phyloP scores from a whole-genome alignment of 2,329 filamentous ascomycete genomes.

The Daldinia sp. region DNA sequence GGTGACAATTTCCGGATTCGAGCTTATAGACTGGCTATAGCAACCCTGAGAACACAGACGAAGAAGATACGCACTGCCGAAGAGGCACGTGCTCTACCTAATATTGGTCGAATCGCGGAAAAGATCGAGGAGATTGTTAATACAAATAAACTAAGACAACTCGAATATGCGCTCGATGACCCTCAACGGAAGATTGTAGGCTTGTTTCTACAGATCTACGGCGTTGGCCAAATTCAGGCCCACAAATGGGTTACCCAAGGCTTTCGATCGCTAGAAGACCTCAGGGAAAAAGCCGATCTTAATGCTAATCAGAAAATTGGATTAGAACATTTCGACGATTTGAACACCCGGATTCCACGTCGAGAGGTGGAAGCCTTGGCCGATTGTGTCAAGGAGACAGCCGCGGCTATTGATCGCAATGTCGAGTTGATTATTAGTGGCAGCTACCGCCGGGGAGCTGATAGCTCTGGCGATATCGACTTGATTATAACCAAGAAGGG shows the following conservation, averaged over 20 bases:
- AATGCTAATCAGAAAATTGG: slow-evolving; percentile 77
- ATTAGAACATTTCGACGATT: slow-evolving; percentile 80
- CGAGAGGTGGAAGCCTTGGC: slow-evolving; percentile 77
- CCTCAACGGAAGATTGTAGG: slow-evolving; percentile 71
- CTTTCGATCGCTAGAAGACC: slow-evolving; percentile 75
- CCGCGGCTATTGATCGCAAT: slow-evolving; percentile 65
- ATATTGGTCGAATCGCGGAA: slow-evolving; percentile 76
- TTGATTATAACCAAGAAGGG: slow-evolving; percentile 77
- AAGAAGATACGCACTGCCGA: slow-evolving; percentile 71
- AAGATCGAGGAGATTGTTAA: slow-evolving; percentile 91
- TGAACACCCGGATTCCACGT: slow-evolving; percentile 80
- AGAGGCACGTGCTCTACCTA: slow-evolving; percentile 72
- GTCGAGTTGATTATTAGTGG: slow-evolving; percentile 81
- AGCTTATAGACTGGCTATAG: slow-evolving; percentile 80
- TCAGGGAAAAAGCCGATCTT: slow-evolving; percentile 68
- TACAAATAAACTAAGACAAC: slow-evolving; percentile 73
- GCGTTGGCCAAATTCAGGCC: slow-evolving; percentile 75
- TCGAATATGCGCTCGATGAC: slow-evolving; percentile 75
- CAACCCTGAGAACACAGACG: slow-evolving; percentile 72
- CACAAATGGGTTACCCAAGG: slow-evolving; percentile 80
- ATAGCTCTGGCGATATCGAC: slow-evolving; percentile 82
- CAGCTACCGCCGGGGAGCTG: slow-evolving; percentile 82
- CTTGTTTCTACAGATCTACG: slow-evolving; percentile 80
- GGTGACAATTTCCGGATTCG: slow-evolving; percentile 78
- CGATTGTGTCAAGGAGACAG: slow-evolving; percentile 65